These are phyloP conservation scores for Colletotrichum orchidophilum DNA, from an alignment of 2,329 filamentous ascomycete genomes.

Conservation along the genomic window DNA sequence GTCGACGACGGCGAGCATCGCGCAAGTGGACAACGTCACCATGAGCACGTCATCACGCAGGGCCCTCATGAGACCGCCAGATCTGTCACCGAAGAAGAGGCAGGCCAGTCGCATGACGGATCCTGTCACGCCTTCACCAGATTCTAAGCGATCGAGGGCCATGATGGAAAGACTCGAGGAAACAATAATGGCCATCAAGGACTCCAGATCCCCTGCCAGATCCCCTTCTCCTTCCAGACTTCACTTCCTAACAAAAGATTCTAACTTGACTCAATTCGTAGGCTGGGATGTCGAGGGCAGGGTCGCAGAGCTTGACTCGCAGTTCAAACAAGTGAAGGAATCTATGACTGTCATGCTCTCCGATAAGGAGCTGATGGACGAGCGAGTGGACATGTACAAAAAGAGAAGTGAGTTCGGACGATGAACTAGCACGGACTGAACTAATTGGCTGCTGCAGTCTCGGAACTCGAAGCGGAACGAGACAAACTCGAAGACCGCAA, in stretches of 20 bases:
- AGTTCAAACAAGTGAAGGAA: slow-evolving; percentile 77
- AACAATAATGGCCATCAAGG: slow-evolving; percentile 45
- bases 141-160: slow-evolving; percentile 28
- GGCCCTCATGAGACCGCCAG: slow-evolving; percentile 3
- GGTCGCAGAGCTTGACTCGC: slow-evolving; percentile 78
- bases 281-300: slow-evolving; percentile 83
- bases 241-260: slow-evolving; percentile 74
- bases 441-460: slow-evolving; percentile 48
- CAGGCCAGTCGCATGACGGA: slow-evolving; percentile 30
- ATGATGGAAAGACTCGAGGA: slow-evolving; percentile 39
- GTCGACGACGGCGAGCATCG: slow-evolving; percentile 24
- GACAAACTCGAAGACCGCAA: slow-evolving; percentile 58
- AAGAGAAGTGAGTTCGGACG: slow-evolving; percentile 68
- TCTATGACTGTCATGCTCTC: slow-evolving; percentile 76
- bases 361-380: slow-evolving; percentile 76
- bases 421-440: not conserved
- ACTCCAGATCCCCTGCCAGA: slow-evolving; percentile 49
- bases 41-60: slow-evolving; percentile 18
- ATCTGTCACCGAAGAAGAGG: slow-evolving; percentile 31
- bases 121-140: slow-evolving; percentile 28
- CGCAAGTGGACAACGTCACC: slow-evolving; percentile 40
- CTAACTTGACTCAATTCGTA: slow-evolving; percentile 72
- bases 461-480: slow-evolving; percentile 59
- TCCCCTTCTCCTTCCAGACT: slow-evolving; percentile 55
- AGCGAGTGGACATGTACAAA: slow-evolving; percentile 79